Evolutionary conservation across 306 rosid species (phyloP), one percentile per base, ranked within the genome.

Genomic region (Quercus agrifolia): DNA sequence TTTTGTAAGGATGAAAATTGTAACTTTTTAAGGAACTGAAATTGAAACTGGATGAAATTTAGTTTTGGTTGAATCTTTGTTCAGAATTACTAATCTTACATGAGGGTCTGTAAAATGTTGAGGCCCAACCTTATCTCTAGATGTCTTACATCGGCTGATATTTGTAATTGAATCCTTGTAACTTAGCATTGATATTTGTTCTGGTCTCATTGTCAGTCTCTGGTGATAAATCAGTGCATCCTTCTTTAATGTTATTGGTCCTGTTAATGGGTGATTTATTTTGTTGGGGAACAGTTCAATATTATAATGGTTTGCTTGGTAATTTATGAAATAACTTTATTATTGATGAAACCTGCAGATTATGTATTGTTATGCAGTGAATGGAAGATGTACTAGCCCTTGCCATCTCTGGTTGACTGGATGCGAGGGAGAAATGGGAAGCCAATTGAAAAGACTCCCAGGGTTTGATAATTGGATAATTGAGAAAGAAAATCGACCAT

Each of bases 351-450:
- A 63, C 67, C 46, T 86, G 88, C 92, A 95, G 97, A 88, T 91
- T 75, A 92, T 91, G 97, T 92, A 90, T 77, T 95, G 96, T 74
- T 95, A 92, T 76, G 97, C 99, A 12, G 89, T 75, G 78, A 92
- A 95, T 74, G 93, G 95, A 71, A 92, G 92, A 79, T 90, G 94
- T 10, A 57, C 80, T 44, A 73, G 83, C 77, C 96, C 98, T 31
- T 84, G 96, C 23, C 94, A 92, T 85, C 97, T 95, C 56, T 92
- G 98, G 99, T 77, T 95, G 83, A 95, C 98, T 3, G 97, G 97
- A 3, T 95, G 92, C 77, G 75, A 73, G 9, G 98, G 97, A 52
- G 99, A 92, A 82, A 89, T 87, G 92, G 92, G 74, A 2, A 78
- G 74, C 23, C 94, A 89, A 73, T 72, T 95, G 78, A 84, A 88